phyloP scores from a whole-genome alignment of 1,284 basidiomycete genomes.

The Leccinum angustisporum region DNA sequence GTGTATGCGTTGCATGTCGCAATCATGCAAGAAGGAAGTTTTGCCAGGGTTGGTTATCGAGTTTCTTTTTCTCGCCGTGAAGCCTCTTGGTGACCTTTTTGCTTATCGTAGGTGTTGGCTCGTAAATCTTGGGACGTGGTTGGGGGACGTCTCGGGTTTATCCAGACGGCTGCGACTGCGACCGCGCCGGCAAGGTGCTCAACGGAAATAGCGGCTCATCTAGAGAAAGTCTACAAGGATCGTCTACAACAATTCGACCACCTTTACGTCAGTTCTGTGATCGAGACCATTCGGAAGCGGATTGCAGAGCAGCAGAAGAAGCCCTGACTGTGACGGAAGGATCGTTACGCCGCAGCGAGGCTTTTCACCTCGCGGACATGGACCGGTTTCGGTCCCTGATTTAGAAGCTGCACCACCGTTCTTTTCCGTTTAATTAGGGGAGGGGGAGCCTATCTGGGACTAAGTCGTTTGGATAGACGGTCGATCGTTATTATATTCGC shows the following conservation, averaged over 20 bases:
- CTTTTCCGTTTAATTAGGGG: background rate
- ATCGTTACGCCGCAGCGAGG: slow-evolving; percentile 9
- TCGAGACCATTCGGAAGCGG: slow-evolving; percentile 35
- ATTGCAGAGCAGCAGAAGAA: slow-evolving; percentile 36
- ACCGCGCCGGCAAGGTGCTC: slow-evolving; percentile 27
- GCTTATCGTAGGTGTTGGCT: slow-evolving; percentile 22
- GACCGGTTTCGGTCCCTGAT: slow-evolving; percentile 12
- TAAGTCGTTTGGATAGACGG: slow-evolving; percentile 3
- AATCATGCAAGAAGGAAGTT: slow-evolving; percentile 36
- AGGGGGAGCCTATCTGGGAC: background rate
- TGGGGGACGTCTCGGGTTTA: slow-evolving; percentile 31
- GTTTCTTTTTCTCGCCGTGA: slow-evolving; percentile 6
- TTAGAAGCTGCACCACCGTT: slow-evolving; percentile 16
- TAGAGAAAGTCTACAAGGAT: slow-evolving; percentile 31
- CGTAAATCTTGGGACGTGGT: slow-evolving; percentile 34
- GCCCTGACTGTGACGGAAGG: slow-evolving; percentile 19
- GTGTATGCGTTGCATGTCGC: slow-evolving; percentile 34
- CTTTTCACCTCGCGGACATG: slow-evolving; percentile 10
- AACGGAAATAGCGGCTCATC: slow-evolving; percentile 27
- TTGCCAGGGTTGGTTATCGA: slow-evolving; percentile 26
- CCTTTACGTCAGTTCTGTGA: slow-evolving; percentile 35
- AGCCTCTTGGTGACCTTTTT: slow-evolving; percentile 4
- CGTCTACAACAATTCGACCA: slow-evolving; percentile 37
- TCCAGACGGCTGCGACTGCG: slow-evolving; percentile 26
- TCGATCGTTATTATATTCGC: slow-evolving; percentile 12